These are phyloP conservation scores for Dendrobium nobile DNA, from an alignment of 106 monocot genomes.

Conservation along the genomic window DNA sequence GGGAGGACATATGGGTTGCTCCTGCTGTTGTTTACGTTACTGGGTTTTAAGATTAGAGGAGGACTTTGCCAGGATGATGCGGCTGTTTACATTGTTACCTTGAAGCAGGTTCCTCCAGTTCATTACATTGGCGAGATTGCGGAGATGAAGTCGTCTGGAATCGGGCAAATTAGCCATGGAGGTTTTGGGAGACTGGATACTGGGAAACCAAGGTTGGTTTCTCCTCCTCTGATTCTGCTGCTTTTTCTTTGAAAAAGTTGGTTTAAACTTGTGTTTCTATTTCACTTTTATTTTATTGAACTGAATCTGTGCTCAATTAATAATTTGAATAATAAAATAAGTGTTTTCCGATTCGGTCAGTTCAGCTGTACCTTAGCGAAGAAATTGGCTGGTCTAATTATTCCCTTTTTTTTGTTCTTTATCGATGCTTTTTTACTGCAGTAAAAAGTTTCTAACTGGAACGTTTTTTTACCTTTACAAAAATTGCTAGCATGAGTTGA, in stretches of 20 bases:
- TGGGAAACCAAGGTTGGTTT: slow-evolving; percentile 47
- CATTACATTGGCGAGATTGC: slow-evolving; percentile 34
- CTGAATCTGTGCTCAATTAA: background rate
- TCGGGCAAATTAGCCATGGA: slow-evolving; percentile 20
- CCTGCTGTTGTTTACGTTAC: slow-evolving; percentile 18
- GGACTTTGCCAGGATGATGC: slow-evolving; percentile 50
- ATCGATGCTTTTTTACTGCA: background rate
- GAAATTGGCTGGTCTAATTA: background rate
- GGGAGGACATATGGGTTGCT: slow-evolving; percentile 5
- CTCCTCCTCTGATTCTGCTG: background rate
- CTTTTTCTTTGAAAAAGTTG: background rate
- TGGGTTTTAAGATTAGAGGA: slow-evolving; percentile 21
- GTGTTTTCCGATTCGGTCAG: background rate
- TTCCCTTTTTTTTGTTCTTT: background rate
- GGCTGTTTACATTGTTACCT: slow-evolving; percentile 78
- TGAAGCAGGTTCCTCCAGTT: slow-evolving; percentile 69
- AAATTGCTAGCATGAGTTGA: too few relatives aligned
- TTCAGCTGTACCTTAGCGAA: background rate
- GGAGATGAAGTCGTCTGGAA: slow-evolving; percentile 37
- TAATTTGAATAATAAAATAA: background rate
- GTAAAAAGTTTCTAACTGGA: background rate
- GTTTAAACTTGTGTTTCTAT: background rate
- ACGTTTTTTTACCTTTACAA: background rate
- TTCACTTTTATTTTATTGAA: background rate
- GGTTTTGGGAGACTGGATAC: slow-evolving; percentile 33